Base-by-base conservation (phyloP, 2,329 filamentous ascomycete species). In the Drechslerella dactyloides region DNA sequence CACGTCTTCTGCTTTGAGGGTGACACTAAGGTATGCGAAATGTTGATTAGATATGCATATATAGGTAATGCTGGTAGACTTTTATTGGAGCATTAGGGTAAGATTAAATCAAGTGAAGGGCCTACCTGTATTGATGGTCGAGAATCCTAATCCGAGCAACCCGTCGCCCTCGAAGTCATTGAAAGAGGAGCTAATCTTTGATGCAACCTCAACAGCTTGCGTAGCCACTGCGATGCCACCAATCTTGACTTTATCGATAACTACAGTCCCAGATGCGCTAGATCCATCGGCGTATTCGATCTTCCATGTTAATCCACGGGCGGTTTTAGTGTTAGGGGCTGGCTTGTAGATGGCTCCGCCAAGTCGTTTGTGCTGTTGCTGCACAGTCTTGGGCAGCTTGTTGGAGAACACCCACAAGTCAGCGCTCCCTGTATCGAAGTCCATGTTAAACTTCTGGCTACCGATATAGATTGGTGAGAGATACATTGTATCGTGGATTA, bases 391-490 rank as follows among this genome's bases (percentile, higher is more conserved):
- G 1, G 83, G 77, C 40, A 90, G 83, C 61, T 83, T 78, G 15
- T 85, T 86, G 80, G 85, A 89, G 81, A 91, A 89, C 21, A 89
- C 85, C 89, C 88, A 91, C 81, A 90, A 83, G 79, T 91, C 89
- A 11, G 89, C 85, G 1, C 88, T 90, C 64, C 89, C 89, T n/a
- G 87, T 89, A 79, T 91, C 89, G 77, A 91, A 90, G 78, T 90
- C 86, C 78, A 91, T 80, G 76, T 87, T 85, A 65, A 91, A 76
- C 2, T 82, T 84, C 80, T 91, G 89, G 3, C 86, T 87, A 69
- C 89, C 89, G 74, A 91, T 84, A n/a, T 78, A 83, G 58, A 91
- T 86, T 0, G 87, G 87, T 0, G 87, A 85, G 11, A 93, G 83
- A 76, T 90, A 93, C 69, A 90, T 86, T 53, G 85, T 82, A 76